Evolutionary conservation across 140 eudicot genomes (phyloP).

Genomic region (Senecio squalidus): DNA sequence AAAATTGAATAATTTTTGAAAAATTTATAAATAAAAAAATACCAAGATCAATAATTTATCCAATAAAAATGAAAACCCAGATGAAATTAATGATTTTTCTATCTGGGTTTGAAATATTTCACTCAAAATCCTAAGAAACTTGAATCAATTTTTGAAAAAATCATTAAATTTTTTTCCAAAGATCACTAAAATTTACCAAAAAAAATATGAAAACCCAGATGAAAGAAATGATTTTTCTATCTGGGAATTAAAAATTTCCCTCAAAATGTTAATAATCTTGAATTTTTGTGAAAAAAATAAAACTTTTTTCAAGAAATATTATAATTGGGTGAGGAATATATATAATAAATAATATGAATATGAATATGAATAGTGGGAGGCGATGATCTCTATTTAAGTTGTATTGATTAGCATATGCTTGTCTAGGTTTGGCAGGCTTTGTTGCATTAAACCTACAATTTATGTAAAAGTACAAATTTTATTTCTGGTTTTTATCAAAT

Average conservation of each 20-base stretch:
- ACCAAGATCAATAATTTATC: conserved; percentile 10
- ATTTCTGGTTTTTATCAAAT: conserved; percentile 7
- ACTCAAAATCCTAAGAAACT: too few relatives aligned
- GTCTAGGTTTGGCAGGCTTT: conserved; percentile 30
- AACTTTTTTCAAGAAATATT: too few relatives aligned
- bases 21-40: too few relatives aligned
- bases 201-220: not conserved
- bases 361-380: conserved; percentile 7
- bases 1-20: conserved; percentile 2
- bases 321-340: not conserved
- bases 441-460: conserved; percentile 31
- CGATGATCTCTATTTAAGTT: conserved; percentile 29
- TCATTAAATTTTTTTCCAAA: too few relatives aligned
- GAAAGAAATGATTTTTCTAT: conserved; percentile 7
- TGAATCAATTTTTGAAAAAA: too few relatives aligned
- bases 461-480: conserved; percentile 12
- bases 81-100: conserved; percentile 4
- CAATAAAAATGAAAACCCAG: conserved; percentile 11
- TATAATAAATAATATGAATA: not conserved
- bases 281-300: too few relatives aligned
- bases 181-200: too few relatives aligned
- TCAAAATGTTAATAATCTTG: conserved; percentile 5
- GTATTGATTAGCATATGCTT: conserved; percentile 10
- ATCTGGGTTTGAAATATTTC: conserved; percentile 19
- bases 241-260: conserved; percentile 13